These are phyloP conservation scores for Metahyphopichia silvanorum DNA, from an alignment of 805 yeast genomes.

Conservation along the genomic window DNA sequence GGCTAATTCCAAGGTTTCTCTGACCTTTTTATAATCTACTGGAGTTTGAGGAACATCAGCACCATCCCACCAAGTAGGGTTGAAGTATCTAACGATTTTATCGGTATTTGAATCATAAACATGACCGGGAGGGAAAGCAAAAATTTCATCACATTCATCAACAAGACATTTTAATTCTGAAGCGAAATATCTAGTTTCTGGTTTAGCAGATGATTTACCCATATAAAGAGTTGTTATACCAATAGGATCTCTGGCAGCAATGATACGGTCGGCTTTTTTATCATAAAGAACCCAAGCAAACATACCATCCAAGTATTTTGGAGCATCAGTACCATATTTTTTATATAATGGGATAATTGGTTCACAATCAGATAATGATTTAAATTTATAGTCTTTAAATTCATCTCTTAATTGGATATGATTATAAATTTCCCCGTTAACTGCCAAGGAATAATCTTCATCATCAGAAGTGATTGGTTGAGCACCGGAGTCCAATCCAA, in stretches of 20 bases:
- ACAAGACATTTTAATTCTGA: slow-evolving; percentile 91
- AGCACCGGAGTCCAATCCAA: slow-evolving; percentile 96
- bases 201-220: slow-evolving; percentile 73
- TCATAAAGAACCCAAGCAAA: slow-evolving; percentile 94
- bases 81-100: slow-evolving; percentile 80
- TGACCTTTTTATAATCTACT: slow-evolving; percentile 67
- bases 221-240: slow-evolving; percentile 95
- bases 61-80: slow-evolving; percentile 94
- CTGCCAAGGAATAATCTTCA: slow-evolving; percentile 70
- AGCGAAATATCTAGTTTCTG: slow-evolving; percentile 83
- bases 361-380: slow-evolving; percentile 94
- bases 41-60: slow-evolving; percentile 68
- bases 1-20: slow-evolving; percentile 84
- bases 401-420: slow-evolving; percentile 85
- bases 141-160: slow-evolving; percentile 90
- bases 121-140: slow-evolving; percentile 98
- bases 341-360: slow-evolving; percentile 90
- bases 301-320: slow-evolving; percentile 95
- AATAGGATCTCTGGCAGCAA: slow-evolving; percentile 98
- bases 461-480: slow-evolving; percentile 90
- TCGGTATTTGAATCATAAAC: slow-evolving; percentile 91
- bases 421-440: slow-evolving; percentile 98
- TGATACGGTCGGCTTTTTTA: slow-evolving; percentile 74
- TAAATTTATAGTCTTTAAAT: slow-evolving; percentile 68
- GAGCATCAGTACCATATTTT: slow-evolving; percentile 86